phyloP scores from a whole-genome alignment of 2,329 filamentous ascomycete genomes.

The Colletotrichum neosansevieriae region DNA sequence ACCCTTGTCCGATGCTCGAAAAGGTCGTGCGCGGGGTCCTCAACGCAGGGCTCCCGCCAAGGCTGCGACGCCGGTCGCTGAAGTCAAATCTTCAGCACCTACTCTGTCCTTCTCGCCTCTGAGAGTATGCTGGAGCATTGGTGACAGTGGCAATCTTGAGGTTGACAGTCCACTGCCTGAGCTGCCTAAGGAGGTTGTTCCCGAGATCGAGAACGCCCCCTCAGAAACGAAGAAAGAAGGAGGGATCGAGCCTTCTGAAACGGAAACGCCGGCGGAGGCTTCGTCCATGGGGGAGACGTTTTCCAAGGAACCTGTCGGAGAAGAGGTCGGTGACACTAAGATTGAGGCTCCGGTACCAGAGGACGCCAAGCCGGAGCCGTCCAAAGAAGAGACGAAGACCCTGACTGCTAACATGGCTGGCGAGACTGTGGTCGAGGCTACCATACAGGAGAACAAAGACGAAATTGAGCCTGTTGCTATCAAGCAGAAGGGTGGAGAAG shows the following conservation, averaged over 20 bases:
- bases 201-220: background rate
- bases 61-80: conserved; percentile 55
- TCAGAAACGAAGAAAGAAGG: conserved; percentile 25
- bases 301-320: background rate
- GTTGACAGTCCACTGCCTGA: conserved; percentile 45
- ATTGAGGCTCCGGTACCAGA: conserved; percentile 18
- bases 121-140: conserved; percentile 65
- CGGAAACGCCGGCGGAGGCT: conserved; percentile 9
- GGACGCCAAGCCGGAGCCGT: conserved; percentile 23
- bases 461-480: conserved; percentile 52
- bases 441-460: conserved; percentile 51
- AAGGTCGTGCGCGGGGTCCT: conserved; percentile 89
- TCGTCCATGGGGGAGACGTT: background rate
- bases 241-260: conserved; percentile 1
- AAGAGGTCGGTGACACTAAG: conserved; percentile 24
- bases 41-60: conserved; percentile 76
- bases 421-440: conserved; percentile 56
- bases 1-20: conserved; percentile 89
- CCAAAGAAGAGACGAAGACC: conserved; percentile 48
- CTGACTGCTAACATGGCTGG: conserved; percentile 57
- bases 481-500: conserved; percentile 45
- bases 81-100: conserved; percentile 46
- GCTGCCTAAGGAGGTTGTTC: conserved; percentile 8
- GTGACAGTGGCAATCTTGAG: conserved; percentile 61
- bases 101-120: conserved; percentile 61